phyloP scores from a whole-genome alignment of 2,329 filamentous ascomycete genomes.

The Drechslerella stenobrocha region DNA sequence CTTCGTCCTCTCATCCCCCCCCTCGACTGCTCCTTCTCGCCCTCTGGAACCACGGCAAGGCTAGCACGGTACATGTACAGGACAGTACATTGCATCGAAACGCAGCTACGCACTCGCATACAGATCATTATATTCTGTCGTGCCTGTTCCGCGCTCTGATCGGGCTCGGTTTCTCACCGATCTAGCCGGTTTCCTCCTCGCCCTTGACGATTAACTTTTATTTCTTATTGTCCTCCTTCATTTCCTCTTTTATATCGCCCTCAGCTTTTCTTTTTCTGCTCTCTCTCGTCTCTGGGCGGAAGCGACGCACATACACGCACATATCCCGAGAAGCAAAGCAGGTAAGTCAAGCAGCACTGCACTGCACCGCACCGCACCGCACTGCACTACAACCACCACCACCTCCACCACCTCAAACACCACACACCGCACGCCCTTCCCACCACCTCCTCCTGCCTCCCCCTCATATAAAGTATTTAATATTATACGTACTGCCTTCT shows the following conservation, averaged over 20 bases:
- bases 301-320: conserved; percentile 26
- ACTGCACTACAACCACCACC: too few species aligned
- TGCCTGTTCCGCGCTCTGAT: too few species aligned
- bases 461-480: conserved; percentile 33
- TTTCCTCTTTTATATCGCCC: not conserved
- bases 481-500: conserved; percentile 5
- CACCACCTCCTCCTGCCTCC: conserved; percentile 10
- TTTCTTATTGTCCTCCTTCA: not conserved
- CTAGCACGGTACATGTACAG: not conserved
- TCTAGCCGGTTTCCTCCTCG: conserved; percentile 3
- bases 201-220: too few species aligned
- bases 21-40: conserved; percentile 5
- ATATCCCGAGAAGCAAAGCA: conserved; percentile 4
- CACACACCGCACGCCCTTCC: not conserved
- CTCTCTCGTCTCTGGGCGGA: conserved; percentile 18
- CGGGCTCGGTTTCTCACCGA: conserved; percentile 4
- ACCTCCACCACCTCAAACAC: too few species aligned
- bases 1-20: conserved; percentile 5
- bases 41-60: conserved; percentile 33
- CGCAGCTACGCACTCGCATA: too few species aligned
- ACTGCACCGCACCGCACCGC: not conserved
- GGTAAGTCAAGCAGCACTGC: conserved; percentile 29
- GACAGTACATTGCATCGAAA: conserved; percentile 9
- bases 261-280: conserved; percentile 53
- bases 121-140: too few species aligned